phyloP scores from a whole-genome alignment of 768 basidiomycete genomes.

The Tylopilus vinaceipallidus region DNA sequence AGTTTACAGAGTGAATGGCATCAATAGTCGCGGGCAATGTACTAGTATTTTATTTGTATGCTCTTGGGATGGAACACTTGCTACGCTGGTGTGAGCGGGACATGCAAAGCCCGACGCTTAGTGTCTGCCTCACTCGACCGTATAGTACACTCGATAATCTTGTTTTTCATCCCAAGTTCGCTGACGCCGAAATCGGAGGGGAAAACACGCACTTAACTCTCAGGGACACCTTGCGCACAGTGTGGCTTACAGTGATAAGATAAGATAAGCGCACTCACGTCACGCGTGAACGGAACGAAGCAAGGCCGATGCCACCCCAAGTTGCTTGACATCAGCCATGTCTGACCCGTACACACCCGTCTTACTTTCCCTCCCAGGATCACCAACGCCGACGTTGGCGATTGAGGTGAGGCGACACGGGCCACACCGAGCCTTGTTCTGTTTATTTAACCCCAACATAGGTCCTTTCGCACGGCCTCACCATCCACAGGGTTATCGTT shows the following conservation, averaged over 20 bases:
- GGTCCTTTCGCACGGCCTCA: constrained; percentile 67
- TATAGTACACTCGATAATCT: too few relatives aligned
- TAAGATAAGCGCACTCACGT: constrained; percentile 2
- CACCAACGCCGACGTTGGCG: constrained; percentile 55
- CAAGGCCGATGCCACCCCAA: too few relatives aligned
- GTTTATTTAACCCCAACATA: constrained; percentile 21
- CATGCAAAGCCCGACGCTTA: too few relatives aligned
- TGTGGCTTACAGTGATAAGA: constrained; percentile 11
- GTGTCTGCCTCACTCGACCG: too few relatives aligned
- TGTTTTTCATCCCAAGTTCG: too few relatives aligned
- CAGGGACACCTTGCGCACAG: too few relatives aligned
- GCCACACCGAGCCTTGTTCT: constrained; percentile 2
- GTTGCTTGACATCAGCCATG: constrained; percentile 34
- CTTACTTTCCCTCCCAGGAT: constrained; percentile 47
- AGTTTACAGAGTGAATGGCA: constrained; percentile 23
- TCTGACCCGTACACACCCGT: constrained; percentile 45
- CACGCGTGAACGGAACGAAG: not conserved
- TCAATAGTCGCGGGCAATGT: too few relatives aligned
- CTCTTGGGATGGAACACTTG: too few relatives aligned
- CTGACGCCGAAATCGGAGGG: too few relatives aligned
- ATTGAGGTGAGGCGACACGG: constrained; percentile 49
- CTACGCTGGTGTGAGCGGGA: too few relatives aligned
- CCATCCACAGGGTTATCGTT: constrained; percentile 65
- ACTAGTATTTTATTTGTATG: too few relatives aligned
- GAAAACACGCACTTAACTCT: too few relatives aligned